A percentile compares a stretch with the other conserved stretches of the same genome.
Conservation (phyloP, 257 asterid species). For the Solanum appendiculatum region DNA sequence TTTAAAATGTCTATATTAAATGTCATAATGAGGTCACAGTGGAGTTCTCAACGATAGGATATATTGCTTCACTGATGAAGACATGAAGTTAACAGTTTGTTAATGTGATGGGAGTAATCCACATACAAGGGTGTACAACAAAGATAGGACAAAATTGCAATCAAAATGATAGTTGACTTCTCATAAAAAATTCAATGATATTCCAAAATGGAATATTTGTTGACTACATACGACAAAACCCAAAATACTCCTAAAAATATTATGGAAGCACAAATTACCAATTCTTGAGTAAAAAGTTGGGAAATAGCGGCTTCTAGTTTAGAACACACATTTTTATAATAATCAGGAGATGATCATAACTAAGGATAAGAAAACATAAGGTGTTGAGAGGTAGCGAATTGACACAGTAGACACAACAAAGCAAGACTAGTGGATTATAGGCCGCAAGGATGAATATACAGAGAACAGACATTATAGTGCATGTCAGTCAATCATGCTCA, state of each 20-base stretch:
- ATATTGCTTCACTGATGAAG: background rate
- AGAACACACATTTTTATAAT: background rate
- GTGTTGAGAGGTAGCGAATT: background rate
- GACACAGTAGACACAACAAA: background rate
- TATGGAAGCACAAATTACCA: background rate
- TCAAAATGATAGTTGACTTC: background rate
- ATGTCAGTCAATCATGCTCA: background rate
- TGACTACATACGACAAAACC: background rate
- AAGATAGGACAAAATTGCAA: background rate
- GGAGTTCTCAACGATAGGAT: background rate
- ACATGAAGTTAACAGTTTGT: background rate
- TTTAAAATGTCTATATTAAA: background rate
- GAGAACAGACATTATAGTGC: background rate
- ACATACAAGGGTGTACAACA: background rate
- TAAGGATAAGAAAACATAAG: background rate
- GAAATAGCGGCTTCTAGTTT: background rate
- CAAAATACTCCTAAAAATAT: background rate
- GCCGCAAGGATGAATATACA: background rate
- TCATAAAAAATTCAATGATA: background rate
- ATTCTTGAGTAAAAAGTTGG: background rate
- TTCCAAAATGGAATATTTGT: background rate
- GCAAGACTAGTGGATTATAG: background rate
- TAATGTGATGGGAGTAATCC: background rate
- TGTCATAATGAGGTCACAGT: background rate
- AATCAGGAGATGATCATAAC: background rate